A percentile compares a stretch with the other conserved stretches of the same genome.
Conservation (phyloP, 306 rosid genomes). For the Gynostemma pentaphyllum region DNA sequence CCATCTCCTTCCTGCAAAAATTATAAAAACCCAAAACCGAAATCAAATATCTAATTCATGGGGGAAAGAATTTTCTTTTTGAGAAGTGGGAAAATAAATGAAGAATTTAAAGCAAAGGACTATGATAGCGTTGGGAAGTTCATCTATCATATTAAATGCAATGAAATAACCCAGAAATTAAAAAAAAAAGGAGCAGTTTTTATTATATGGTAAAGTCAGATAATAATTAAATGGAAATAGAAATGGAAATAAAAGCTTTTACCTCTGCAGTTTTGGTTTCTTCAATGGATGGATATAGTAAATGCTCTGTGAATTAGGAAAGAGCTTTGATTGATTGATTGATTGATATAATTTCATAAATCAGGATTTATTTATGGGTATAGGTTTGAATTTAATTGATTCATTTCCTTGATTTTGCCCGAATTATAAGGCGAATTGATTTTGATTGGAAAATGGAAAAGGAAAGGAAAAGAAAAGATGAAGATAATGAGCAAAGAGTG, state of each 20-base stretch:
- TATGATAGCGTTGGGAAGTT: slow-evolving; percentile 50
- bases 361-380: too few species aligned
- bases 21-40: neutral
- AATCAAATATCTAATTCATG: neutral
- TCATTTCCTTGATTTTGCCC: neutral
- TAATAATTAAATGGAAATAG: too few species aligned
- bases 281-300: slow-evolving; percentile 17
- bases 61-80: too few species aligned
- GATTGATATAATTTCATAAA: too few species aligned
- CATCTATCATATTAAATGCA: slow-evolving; percentile 58
- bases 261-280: too few species aligned
- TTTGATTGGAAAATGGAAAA: slow-evolving; percentile 1
- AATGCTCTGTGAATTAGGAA: slow-evolving; percentile 8
- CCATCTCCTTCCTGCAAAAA: slow-evolving; percentile 29
- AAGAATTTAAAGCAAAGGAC: slow-evolving; percentile 34
- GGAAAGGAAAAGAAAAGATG: neutral
- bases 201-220: too few species aligned
- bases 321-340: too few species aligned
- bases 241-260: too few species aligned
- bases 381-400: neutral
- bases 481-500: too few species aligned
- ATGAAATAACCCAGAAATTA: slow-evolving; percentile 4
- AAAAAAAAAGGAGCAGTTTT: neutral
- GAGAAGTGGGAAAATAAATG: slow-evolving; percentile 15
- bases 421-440: neutral